Base-by-base conservation (phyloP, 1,284 basidiomycete genomes). In the Ganoderma meredithae region DNA sequence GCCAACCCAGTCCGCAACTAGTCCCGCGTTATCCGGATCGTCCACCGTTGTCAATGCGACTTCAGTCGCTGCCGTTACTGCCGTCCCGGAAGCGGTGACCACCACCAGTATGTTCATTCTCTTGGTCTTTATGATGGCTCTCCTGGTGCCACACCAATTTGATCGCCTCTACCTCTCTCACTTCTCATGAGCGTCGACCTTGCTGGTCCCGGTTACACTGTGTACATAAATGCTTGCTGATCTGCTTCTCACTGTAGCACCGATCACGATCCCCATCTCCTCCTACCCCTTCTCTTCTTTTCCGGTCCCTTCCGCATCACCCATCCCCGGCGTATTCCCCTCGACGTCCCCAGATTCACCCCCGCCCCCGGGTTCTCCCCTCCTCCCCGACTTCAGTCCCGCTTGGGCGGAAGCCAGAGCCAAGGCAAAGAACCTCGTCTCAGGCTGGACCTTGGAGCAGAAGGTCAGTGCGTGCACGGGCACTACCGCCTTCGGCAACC, bases 401-500 rank as follows among this genome's bases (percentile, higher is more conserved):
- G 83, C 84, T 22, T 85, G 84, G 84, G 76, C 77, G 6, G 63
- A 49, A 1, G 84, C 84, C 7, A 80, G 82, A 66, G 65, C 76
- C 44, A 81, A 80, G 63, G 84, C 83, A 8, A 76, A 76, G 68
- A 65, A 73, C 31, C 73, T 81, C 76, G 76, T 84, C 25, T 76
- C 78, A 10, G 66, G 66, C 40, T 79, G 78, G 65, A 77, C 81
- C 4, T 75, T 84, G 43, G 79, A 82, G 62, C 77, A 85, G 69
- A 85, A 85, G 71, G 84, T 81, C 12, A 81, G 78, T 25, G 71
- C 81, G 9, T 78, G 78, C 6, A 83, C 82, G 4, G 83, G 83
- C 17, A 74, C 83, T 1, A 81, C 81, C 22, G 90, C 88, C 83
- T 67, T 84, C 0, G 84, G 84, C 12, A 84, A 84, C 69, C 79